Conservation (phyloP, 345 rosid genomes). For the Salix brachista region DNA sequence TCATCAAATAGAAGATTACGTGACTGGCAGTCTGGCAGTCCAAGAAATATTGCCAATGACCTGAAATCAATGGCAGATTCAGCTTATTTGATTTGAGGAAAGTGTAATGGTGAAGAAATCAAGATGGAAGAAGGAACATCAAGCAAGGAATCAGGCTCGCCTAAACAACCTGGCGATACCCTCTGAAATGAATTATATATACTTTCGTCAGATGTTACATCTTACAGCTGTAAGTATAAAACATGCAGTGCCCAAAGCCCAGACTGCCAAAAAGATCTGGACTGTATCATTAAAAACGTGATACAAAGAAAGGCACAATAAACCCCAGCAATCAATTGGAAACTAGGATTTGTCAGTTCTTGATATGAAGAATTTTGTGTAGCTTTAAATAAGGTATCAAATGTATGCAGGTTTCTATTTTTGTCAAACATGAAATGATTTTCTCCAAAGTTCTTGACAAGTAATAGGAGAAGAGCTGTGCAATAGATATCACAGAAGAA, state of each 20-base stretch:
- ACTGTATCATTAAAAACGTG: neutral
- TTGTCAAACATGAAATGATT: neutral
- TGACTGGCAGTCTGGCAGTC: conserved; percentile 57
- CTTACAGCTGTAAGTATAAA: conserved; percentile 2
- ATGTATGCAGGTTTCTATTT: neutral
- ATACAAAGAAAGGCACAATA: neutral
- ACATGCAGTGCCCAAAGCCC: neutral
- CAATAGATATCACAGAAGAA: too few relatives aligned
- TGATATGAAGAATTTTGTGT: neutral
- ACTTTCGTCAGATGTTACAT: conserved; percentile 20
- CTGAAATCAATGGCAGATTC: conserved; percentile 72
- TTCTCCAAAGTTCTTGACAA: neutral
- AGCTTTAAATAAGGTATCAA: neutral
- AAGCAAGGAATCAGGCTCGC: conserved; percentile 92
- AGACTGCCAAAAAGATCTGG: neutral
- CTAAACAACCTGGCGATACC: conserved; percentile 76
- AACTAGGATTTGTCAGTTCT: neutral
- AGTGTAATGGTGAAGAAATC: conserved; percentile 90
- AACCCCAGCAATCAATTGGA: neutral
- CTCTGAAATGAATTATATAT: conserved; percentile 62
- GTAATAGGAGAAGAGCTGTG: neutral
- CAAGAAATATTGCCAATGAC: conserved; percentile 75
- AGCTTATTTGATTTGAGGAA: conserved; percentile 67
- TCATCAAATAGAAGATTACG: conserved; percentile 80
- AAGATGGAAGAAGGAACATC: conserved; percentile 93